Conservation (phyloP, 805 yeast genomes). For the Citeromyces matritensis region DNA sequence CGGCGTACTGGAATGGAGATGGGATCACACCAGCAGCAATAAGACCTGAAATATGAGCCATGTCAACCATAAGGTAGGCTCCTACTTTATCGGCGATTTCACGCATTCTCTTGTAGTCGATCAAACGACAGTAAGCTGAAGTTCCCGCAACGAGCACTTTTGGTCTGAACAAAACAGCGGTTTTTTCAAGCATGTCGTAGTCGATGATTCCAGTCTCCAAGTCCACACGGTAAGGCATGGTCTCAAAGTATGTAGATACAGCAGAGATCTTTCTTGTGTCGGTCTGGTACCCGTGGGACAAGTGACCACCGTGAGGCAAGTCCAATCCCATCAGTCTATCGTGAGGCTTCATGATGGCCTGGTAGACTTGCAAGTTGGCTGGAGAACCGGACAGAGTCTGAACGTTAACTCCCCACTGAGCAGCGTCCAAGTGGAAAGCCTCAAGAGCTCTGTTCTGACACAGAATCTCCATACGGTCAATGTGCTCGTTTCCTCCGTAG, state of each 20-base stretch:
- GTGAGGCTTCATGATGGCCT: constrained; percentile 87
- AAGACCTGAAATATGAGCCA: constrained; percentile 97
- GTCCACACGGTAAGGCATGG: constrained; percentile 96
- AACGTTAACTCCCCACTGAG: constrained; percentile 95
- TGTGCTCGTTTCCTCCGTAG: constrained; percentile 97
- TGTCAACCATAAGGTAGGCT: constrained; percentile 90
- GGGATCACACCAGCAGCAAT: constrained; percentile 93
- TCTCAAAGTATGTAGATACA: constrained; percentile 92
- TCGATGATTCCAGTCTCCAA: constrained; percentile 89
- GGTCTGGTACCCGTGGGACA: constrained; percentile 97
- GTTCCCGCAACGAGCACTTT: constrained; percentile 96
- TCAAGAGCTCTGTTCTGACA: constrained; percentile 92
- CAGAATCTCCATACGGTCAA: constrained; percentile 82
- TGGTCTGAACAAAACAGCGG: constrained; percentile 87
- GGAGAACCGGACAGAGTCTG: constrained; percentile 96
- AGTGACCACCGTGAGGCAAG: constrained; percentile 97
- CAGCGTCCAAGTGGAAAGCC: constrained; percentile 70
- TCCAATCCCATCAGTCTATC: constrained; percentile 97
- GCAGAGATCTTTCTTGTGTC: constrained; percentile 87
- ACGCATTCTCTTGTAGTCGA: constrained; percentile 94
- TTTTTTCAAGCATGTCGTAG: constrained; percentile 87
- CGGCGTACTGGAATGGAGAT: constrained; percentile 94
- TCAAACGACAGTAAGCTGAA: constrained; percentile 92
- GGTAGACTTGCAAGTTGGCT: constrained; percentile 93
- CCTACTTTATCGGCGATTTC: constrained; percentile 95